Conservation (phyloP, 495 filamentous ascomycete genomes). For the Baudoinia panamericana region DNA sequence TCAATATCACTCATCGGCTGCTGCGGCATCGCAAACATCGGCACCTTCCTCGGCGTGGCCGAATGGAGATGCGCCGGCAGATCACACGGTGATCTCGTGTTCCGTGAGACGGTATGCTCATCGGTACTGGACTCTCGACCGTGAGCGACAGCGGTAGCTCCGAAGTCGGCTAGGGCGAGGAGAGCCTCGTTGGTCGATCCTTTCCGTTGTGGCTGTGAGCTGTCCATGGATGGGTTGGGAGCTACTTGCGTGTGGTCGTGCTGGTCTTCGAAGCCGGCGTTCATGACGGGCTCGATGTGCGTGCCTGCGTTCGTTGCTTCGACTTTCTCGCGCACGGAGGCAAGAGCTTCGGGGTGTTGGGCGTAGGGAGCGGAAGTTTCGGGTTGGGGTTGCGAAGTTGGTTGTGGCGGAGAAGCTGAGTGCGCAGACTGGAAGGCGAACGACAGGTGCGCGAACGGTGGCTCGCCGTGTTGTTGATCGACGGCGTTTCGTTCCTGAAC, state of each 20-base stretch:
- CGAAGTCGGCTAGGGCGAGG: slow-evolving; percentile 2
- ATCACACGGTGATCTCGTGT: slow-evolving; percentile 1
- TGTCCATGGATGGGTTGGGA: not conserved
- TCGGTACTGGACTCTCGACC: not conserved
- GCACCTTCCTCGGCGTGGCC: slow-evolving; percentile 12
- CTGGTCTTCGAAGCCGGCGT: slow-evolving; percentile 6
- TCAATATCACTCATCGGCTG: slow-evolving; percentile 18
- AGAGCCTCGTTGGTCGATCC: slow-evolving; percentile 1
- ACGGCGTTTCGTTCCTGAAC: too few species aligned
- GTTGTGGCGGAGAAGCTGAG: not conserved
- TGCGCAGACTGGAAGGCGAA: not conserved
- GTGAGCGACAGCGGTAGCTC: too few species aligned
- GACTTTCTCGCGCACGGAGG: slow-evolving; percentile 17
- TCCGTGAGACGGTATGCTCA: slow-evolving; percentile 1
- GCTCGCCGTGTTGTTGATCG: not conserved
- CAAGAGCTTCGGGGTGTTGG: slow-evolving; percentile 11
- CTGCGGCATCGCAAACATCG: slow-evolving; percentile 21
- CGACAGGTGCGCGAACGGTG: not conserved
- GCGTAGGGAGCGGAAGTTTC: slow-evolving; percentile 11
- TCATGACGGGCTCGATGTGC: slow-evolving; percentile 6
- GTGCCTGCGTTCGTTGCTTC: slow-evolving; percentile 10
- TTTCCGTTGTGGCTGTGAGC: too few species aligned
- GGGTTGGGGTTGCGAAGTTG: not conserved
- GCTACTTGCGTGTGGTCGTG: not conserved
- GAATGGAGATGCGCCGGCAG: slow-evolving; percentile 5